Evolutionary conservation across 2,329 filamentous ascomycete genomes (phyloP).

Genomic region (Neofusicoccum parvum): DNA sequence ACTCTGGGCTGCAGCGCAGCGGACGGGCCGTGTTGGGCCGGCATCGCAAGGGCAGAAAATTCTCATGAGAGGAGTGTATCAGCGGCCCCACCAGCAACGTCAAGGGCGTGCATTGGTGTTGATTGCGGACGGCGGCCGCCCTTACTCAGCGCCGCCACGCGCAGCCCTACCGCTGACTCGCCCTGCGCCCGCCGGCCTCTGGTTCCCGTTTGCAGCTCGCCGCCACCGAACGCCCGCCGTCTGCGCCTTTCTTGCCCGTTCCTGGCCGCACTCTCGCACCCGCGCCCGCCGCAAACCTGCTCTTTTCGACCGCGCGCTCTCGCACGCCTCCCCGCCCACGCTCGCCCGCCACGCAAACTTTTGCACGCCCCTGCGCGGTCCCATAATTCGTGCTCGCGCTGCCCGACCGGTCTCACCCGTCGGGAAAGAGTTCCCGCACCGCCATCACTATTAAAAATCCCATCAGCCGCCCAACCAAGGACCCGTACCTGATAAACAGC

Average conservation of each 20-base stretch:
- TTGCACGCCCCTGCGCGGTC: not conserved
- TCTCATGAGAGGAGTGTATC: conserved; percentile 15
- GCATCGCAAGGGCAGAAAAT: not conserved
- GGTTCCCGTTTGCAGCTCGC: not conserved
- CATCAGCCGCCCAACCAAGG: not conserved
- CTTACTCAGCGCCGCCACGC: not conserved
- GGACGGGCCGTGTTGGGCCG: not conserved
- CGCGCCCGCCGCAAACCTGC: not conserved
- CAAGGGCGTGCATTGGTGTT: conserved; percentile 17
- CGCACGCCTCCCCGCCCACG: not conserved
- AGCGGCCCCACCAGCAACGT: conserved; percentile 18
- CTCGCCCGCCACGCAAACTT: not conserved
- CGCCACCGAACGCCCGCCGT: no score
- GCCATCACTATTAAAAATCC: conserved; percentile 4
- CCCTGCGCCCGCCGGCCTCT: not conserved
- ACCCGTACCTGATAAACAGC: conserved; percentile 16
- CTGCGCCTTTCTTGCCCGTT: not conserved
- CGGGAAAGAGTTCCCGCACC: conserved; percentile 20
- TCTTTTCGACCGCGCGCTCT: not conserved
- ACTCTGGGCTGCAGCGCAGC: not conserved
- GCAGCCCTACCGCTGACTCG: not conserved
- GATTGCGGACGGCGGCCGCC: not conserved
- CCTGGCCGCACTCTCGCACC: no score
- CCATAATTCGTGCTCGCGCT: conserved; percentile 7
- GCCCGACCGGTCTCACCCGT: not conserved